Base-by-base conservation (phyloP, 2,329 filamentous ascomycete genomes). In the Botrytis galanthina region DNA sequence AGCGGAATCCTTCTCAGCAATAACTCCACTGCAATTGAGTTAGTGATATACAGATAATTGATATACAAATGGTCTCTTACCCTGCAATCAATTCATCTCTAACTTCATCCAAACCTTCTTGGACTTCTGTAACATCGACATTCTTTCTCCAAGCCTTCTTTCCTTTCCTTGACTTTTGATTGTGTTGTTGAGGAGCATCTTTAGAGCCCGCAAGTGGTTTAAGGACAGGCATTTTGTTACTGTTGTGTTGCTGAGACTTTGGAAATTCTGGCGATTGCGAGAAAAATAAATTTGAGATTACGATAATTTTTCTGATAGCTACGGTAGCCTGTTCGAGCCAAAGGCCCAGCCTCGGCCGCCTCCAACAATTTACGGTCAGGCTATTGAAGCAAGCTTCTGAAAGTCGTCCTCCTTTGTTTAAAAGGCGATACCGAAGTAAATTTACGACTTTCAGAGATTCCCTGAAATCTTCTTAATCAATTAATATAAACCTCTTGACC, bases 91-190 rank as follows among this genome's bases (percentile, higher is more conserved):
- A 92, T 85, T 98, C 93, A 74, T 97, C 92, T 79, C 96, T 94
- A 77, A 97, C 85, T 80, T 92, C 88, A 76, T 94, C 91, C 48
- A 99, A 88, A 75, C 96, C 96, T 71, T 92, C 85, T 79, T 95
- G 88, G 39, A 99, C 89, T 75, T 97, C 91, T 42, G 93, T 92
- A 75, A 98, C 89, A 83, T 99, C 94, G 83, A 99, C 94, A 84
- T 99, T 97, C 83, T 98, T 99, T 81, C 96, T 89, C 96, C 96
- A 99, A 46, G 96, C 95, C 85, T 97, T 98, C 84, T 98, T 98
- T 79, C 97, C 96, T 83, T 99, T 99, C 81, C 96, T 89, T 8
- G 95, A 98, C 39, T 94, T 90, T 83, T 99, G 96, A 76, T 89
- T 94, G 84, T 92, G 90, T 78, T 97, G 93, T 76, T 91, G 90